These are phyloP conservation scores for Dalbergia oliveri DNA, from an alignment of 306 rosid genomes.

Conservation along the genomic window DNA sequence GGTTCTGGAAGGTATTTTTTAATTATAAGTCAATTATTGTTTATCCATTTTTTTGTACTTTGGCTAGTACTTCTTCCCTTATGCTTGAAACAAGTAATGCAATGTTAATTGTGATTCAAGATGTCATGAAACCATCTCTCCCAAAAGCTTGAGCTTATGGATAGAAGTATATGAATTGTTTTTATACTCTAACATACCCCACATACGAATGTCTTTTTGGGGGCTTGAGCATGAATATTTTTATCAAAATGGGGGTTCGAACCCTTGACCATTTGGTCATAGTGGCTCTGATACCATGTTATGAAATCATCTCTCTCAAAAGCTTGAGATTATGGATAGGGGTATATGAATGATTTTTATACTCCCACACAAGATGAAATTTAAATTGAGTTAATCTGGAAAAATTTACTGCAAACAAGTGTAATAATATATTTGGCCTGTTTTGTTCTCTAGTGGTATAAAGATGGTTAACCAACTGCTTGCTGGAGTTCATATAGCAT, in stretches of 20 bases:
- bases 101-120: slow-evolving; percentile 29
- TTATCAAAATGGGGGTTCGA: too few relatives aligned
- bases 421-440: slow-evolving; percentile 26
- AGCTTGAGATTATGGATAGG: too few relatives aligned
- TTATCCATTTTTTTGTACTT: slow-evolving; percentile 31
- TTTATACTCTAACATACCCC: too few relatives aligned
- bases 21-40: slow-evolving; percentile 37
- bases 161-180: too few relatives aligned
- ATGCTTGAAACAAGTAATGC: slow-evolving; percentile 46
- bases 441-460: slow-evolving; percentile 70
- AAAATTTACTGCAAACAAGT: slow-evolving; percentile 5
- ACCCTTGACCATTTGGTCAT: too few relatives aligned
- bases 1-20: slow-evolving; percentile 90
- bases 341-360: too few relatives aligned
- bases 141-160: too few relatives aligned
- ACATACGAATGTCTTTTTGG: too few relatives aligned
- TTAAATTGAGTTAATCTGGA: slow-evolving; percentile 28
- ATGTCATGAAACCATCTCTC: neutral
- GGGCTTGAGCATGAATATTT: too few relatives aligned
- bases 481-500: slow-evolving; percentile 98
- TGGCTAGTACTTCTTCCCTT: slow-evolving; percentile 29
- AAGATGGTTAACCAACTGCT: slow-evolving; percentile 98
- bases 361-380: too few relatives aligned
- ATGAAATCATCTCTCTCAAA: too few relatives aligned
- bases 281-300: too few relatives aligned